Evolutionary conservation across 192 early-diverging fungal species (phyloP).

Genomic region (Coemansia pectinata): DNA sequence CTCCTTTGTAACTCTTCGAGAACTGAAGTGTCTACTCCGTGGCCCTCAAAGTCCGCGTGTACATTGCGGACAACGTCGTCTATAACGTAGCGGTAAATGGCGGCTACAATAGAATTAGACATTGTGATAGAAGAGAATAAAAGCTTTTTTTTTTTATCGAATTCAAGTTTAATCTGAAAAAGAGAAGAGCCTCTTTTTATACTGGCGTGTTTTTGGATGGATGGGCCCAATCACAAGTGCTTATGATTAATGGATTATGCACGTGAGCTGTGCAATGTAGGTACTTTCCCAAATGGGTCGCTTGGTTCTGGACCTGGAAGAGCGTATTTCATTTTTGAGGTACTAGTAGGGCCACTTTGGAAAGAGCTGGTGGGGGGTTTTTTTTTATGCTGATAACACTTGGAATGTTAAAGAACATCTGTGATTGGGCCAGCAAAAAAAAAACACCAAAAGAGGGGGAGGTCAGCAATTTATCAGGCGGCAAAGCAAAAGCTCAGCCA

Average conservation of each 20-base stretch:
- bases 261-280: background rate
- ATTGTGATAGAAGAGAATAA: constrained; percentile 5
- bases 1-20: constrained; percentile 79
- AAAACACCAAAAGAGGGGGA: background rate
- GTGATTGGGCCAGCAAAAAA: background rate
- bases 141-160: background rate
- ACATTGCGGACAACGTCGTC: constrained; percentile 92
- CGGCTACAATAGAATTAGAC: constrained; percentile 54
- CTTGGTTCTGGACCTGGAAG: background rate
- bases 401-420: background rate
- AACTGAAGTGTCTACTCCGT: constrained; percentile 86
- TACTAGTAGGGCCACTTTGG: background rate
- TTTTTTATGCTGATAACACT: background rate
- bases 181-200: background rate
- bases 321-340: background rate
- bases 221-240: background rate
- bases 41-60: constrained; percentile 81
- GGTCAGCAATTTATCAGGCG: background rate
- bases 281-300: background rate
- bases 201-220: background rate
- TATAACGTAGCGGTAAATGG: constrained; percentile 85
- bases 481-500: background rate
- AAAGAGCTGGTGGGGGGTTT: background rate
- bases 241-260: background rate
- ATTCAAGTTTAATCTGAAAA: background rate